Percentiles rank a stretch among this genome's conserved stretches.
These are phyloP conservation scores for Ogataea minuta DNA, from an alignment of 805 yeast genomes.

Conservation along the genomic window DNA sequence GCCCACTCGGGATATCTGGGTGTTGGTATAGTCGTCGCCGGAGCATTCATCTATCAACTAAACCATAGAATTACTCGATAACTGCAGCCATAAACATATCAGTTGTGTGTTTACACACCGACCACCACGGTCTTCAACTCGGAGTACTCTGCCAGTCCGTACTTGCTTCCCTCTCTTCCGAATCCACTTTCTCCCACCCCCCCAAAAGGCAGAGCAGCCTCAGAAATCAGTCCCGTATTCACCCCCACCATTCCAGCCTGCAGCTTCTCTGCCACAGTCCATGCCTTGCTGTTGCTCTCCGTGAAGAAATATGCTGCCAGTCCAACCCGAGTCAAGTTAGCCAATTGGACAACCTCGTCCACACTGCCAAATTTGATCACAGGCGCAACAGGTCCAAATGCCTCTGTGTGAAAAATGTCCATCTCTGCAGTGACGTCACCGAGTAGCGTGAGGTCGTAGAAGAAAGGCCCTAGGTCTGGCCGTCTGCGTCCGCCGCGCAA, in stretches of 20 bases:
- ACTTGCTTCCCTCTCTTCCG: slow-evolving; percentile 75
- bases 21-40: slow-evolving; percentile 48
- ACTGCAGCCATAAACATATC: background rate
- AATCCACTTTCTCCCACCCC: slow-evolving; percentile 73
- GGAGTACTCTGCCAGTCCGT: slow-evolving; percentile 70
- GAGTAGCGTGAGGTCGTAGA: slow-evolving; percentile 65
- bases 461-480: slow-evolving; percentile 59
- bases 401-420: slow-evolving; percentile 61
- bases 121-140: slow-evolving; percentile 60
- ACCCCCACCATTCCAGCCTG: slow-evolving; percentile 79
- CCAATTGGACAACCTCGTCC: slow-evolving; percentile 53
- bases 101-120: slow-evolving; percentile 22
- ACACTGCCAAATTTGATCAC: slow-evolving; percentile 54
- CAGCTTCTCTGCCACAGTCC: slow-evolving; percentile 57
- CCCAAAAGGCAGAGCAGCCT: slow-evolving; percentile 63
- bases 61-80: background rate
- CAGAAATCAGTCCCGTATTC: slow-evolving; percentile 70
- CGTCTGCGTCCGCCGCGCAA: slow-evolving; percentile 58
- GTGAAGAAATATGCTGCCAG: slow-evolving; percentile 74
- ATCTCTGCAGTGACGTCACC: slow-evolving; percentile 53
- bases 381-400: slow-evolving; percentile 79
- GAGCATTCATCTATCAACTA: slow-evolving; percentile 47
- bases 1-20: slow-evolving; percentile 43
- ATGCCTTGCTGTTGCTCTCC: slow-evolving; percentile 46
- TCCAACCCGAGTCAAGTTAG: slow-evolving; percentile 65